Base-by-base conservation (phyloP, 2,329 filamentous ascomycete genomes). In the Fusarium buharicum region DNA sequence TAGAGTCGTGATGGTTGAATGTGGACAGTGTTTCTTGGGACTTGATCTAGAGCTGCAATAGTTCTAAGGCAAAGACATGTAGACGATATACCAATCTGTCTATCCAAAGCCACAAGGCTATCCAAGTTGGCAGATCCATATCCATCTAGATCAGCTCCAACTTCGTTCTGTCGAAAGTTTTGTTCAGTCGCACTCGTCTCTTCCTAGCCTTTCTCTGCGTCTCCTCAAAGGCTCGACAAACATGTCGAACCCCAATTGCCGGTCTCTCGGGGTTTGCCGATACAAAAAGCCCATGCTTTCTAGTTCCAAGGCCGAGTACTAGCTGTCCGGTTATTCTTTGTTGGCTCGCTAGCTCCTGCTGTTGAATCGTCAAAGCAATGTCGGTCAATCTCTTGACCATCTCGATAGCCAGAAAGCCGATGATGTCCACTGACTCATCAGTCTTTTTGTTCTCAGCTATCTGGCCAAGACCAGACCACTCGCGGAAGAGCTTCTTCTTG, bases 311-410 rank as follows among this genome's bases (percentile, higher is more conserved):
- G 2, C 22, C 8, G 1, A 5, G 3, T 0, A n/a, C 31, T 1
- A 33, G n/a, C 14, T 53, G 16, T 4, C 34, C 22, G 1, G 8
- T 18, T 2, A 8, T 41, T 3, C 22, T 30, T 9, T 17, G 22
- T 6, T 39, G 30, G 7, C 6, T 33, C 2, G 31, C 18, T 13
- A 64, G 14, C 4, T 65, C 53, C 1, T 43, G 17, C 0, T 44
- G 91, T 76, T 98, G 98, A 76, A 97, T 93, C 74, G 91, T 92
- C 69, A 99, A 84, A 1, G 95, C 94, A 74, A 96, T 91, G 73
- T 98, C 94, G 0, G 95, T 98, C 22, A 99, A 83, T 1, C 92
- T 94, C 79, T 97, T 93, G 17, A 98, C 95, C 78, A 98, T 98
- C 76, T 99, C 95, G 68, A 97, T 97, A 0, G 94, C 97, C 69